Base-by-base conservation (phyloP, 1,139 yeast genomes). In the Zhuliangozyma blackwelliae region DNA sequence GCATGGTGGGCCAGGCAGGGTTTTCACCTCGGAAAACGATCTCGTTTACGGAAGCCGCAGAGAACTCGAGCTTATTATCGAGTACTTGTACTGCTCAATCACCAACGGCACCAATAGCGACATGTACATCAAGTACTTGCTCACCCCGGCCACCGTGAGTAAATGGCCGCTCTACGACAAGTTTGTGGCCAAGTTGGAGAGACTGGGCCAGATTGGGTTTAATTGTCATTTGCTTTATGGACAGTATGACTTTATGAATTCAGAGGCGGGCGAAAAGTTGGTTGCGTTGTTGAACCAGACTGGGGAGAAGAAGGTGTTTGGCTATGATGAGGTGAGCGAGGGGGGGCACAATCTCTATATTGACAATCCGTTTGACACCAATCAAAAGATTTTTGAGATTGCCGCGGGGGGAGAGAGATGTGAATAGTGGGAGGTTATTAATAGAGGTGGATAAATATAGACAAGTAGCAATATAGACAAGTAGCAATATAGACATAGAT, bases 161-260 rank as follows among this genome's bases (percentile, higher is more conserved):
- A 73, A 80, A 42, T 73, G 79, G 60, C 96, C 96, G 1, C 67
- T 88, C 40, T 65, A 75, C 44, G 95, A 88, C 52, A 75, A 84
- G 40, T 65, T 82, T 27, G 52, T 58, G 2, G 47, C 57, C 1
- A 51, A 76, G 25, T 46, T 51, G 25, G 34, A 39, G 8, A 16
- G 16, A 4, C 26, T 35, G 12, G 31, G 43, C 34, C 43, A 43
- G 10, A 27, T 25, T 27, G 68, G 69, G 22, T 75, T 76, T 28
- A 67, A 75, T 22, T 52, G 76, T 1, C 56, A 77, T 48, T 69
- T 89, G 59, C 56, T 87, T 28, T 89, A 88, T 54, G 97, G 97
- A 0, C 80, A 83, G 47, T 77, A 69, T 46, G 97, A 89, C 55
- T 89, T 92, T 75, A 89, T 89, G 96, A 84, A 85, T 52, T 65